phyloP scores from a whole-genome alignment of 1,284 basidiomycete species.

The Omphalotus olearius region DNA sequence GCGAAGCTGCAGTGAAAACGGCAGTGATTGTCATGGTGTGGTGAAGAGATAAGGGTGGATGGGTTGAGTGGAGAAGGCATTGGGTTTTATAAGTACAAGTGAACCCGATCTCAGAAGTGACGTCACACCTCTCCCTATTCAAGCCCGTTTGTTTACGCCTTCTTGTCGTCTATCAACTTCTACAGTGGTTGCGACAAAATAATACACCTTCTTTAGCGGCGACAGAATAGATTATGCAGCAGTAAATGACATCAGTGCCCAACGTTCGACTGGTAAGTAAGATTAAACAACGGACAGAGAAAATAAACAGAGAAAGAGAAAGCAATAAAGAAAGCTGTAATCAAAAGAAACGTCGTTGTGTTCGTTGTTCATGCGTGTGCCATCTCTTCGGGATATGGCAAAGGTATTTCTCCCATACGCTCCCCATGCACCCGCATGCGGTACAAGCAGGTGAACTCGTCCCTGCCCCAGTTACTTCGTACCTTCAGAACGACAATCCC shows the following conservation, averaged over 20 bases:
- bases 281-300: not conserved
- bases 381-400: not conserved
- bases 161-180: no score
- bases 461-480: slow-evolving; percentile 83
- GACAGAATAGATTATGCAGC: not conserved
- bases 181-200: no score
- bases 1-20: not conserved
- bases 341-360: not conserved
- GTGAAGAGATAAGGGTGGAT: not conserved
- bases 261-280: no score
- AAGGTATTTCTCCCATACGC: slow-evolving; percentile 26
- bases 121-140: no score
- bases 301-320: not conserved
- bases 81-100: no score
- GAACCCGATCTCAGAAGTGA: no score
- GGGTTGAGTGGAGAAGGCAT: no score
- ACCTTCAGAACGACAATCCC: slow-evolving; percentile 78
- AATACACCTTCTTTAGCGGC: not conserved
- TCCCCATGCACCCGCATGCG: slow-evolving; percentile 75
- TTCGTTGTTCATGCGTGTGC: not conserved
- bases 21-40: slow-evolving; percentile 1
- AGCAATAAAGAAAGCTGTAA: slow-evolving; percentile 3
- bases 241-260: no score
- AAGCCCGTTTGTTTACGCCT: no score
- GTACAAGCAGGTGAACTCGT: slow-evolving; percentile 87